Base-by-base conservation (phyloP, 2,329 filamentous ascomycete species). In the Neurospora sp. region DNA sequence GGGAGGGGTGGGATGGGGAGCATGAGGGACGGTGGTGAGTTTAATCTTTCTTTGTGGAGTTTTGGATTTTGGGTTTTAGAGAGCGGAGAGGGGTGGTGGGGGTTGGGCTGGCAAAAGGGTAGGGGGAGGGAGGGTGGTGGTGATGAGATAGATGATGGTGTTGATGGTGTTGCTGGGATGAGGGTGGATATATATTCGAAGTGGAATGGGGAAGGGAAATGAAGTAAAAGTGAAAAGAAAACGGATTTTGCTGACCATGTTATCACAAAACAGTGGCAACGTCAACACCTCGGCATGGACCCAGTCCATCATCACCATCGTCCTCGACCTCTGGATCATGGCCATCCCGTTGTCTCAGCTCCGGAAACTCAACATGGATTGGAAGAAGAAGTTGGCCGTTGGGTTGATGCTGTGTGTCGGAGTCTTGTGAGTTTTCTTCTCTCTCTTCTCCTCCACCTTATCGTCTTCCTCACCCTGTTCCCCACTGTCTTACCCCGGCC, bases 271-370 rank as follows among this genome's bases (percentile, higher is more conserved):
- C 58, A 7, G 75, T 0, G 86, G 86, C 0, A 76, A 69, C 0
- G 89, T 87, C 71, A 74, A 84, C 38, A 78, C 84, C 68, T 76
- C 83, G 70, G 85, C 84, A 1, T 87, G 83, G 82, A 79, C 82
- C 52, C 82, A 84, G 38, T 84, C 85, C 0, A 80, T 76, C 28
- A 79, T 86, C 69, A 84, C 82, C 72, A 87, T 88, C 52, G 76
- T 78, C 1, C 76, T 86, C 17, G 86, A 88, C 71, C n/a, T 84
- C 1, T 82, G 82, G 79, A 84, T 87, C 72, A 78, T 88, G 19
- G 78, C 77, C 0, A 77, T 88, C 2, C 85, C 86, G 0, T 77
- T 85, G 11, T 79, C 78, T 5, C 80, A 82, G 66, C 72, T 85
- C 5, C 73, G 75, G 7, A 68, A 75, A 1, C 76, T 84, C 33